Percentiles rank a stretch among this genome's conserved stretches.
phyloP scores from a whole-genome alignment of 2,329 filamentous ascomycete genomes.

The Lasiodiplodia citricola region DNA sequence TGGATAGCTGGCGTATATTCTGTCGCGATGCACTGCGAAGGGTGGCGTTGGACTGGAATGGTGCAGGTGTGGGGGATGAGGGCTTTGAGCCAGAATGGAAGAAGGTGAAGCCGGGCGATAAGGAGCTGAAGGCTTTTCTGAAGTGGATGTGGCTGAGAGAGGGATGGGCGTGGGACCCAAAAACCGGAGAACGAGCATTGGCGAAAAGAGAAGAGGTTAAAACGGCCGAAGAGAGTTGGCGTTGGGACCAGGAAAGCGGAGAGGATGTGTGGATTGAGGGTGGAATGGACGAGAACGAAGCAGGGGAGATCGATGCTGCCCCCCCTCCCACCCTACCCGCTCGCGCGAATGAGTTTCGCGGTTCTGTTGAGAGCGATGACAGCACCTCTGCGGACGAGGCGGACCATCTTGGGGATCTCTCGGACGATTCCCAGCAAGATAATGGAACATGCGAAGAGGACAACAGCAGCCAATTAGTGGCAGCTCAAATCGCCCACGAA shows the following conservation, averaged over 20 bases:
- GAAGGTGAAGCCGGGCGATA: constrained; percentile 80
- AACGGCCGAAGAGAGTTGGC: constrained; percentile 45
- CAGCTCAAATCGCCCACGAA: constrained; percentile 3
- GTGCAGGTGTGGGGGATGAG: constrained; percentile 49
- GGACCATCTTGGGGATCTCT: neutral
- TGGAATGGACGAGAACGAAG: constrained; percentile 33
- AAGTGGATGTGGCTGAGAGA: constrained; percentile 92
- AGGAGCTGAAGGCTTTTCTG: constrained; percentile 85
- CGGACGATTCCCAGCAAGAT: neutral
- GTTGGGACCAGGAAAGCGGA: constrained; percentile 61
- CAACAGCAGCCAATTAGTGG: neutral
- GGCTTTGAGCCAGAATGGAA: constrained; percentile 87
- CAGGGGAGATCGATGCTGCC: neutral
- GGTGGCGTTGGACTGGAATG: constrained; percentile 69
- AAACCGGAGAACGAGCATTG: constrained; percentile 67
- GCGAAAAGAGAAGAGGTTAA: constrained; percentile 51
- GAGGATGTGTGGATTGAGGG: constrained; percentile 57
- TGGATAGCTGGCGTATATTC: constrained; percentile 94
- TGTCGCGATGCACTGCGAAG: constrained; percentile 79
- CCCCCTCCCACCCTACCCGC: neutral
- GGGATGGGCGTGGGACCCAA: constrained; percentile 79
- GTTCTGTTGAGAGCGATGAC: constrained; percentile 4
- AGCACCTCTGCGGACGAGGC: neutral
- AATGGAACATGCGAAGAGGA: neutral
- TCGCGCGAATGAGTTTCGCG: neutral